phyloP scores from a whole-genome alignment of 176 grass and related monocot species.

The Puya raimondii region DNA sequence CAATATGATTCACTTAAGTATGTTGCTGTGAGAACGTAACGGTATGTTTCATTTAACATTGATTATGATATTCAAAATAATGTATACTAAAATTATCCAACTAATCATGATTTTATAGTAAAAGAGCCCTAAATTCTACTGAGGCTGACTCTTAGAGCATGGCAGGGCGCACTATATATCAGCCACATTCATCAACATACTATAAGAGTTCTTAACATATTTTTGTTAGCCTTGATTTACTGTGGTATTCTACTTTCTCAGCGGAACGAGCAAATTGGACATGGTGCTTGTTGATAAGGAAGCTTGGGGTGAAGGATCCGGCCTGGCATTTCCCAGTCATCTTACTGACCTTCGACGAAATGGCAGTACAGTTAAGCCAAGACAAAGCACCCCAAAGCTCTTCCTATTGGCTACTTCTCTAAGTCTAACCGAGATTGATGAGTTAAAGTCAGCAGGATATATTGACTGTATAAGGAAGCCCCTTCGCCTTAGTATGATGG shows the following conservation, averaged over 20 bases:
- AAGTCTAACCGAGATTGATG: constrained; percentile 25
- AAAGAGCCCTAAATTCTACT: no score
- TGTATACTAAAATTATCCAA: no score
- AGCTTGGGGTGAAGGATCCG: constrained; percentile 48
- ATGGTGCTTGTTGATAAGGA: constrained; percentile 75
- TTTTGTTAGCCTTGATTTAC: constrained; percentile 4
- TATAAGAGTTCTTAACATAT: not conserved
- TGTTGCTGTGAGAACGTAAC: no score
- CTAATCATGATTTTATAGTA: no score
- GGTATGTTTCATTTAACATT: no score
- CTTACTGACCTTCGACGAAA: constrained; percentile 36
- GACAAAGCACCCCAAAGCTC: constrained; percentile 40
- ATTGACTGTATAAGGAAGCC: constrained; percentile 56
- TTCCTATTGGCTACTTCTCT: constrained; percentile 57
- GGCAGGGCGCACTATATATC: no score
- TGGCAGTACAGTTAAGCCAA: constrained; percentile 25
- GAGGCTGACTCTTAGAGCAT: no score
- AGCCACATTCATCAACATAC: no score
- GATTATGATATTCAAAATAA: no score
- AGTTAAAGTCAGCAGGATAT: constrained; percentile 45
- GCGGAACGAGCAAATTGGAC: constrained; percentile 31
- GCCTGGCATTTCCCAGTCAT: constrained; percentile 30
- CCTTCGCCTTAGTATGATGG: constrained; percentile 53
- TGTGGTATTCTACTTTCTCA: constrained; percentile 22
- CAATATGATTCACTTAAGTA: no score